These are phyloP conservation scores for Mortierella alpina DNA, from an alignment of 192 early-diverging fungal genomes.

Conservation along the genomic window DNA sequence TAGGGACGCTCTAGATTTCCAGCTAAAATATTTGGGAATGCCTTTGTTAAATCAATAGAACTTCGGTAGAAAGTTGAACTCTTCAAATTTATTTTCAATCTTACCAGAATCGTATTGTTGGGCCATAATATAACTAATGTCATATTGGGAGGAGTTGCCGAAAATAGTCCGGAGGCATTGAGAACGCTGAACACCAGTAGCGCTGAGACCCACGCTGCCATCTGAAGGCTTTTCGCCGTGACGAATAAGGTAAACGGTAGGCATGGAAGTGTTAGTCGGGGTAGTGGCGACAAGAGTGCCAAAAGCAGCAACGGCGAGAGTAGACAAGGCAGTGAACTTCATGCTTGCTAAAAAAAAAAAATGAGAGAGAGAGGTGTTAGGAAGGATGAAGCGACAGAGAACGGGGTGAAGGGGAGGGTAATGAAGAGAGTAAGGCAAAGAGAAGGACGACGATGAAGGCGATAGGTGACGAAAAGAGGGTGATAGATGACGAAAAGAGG, in stretches of 20 bases:
- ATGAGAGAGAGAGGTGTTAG: neutral
- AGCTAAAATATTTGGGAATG: no score
- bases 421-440: no score
- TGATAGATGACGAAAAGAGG: no score
- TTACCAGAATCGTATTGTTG: constrained; percentile 30
- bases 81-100: no score
- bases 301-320: constrained; percentile 15
- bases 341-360: no score
- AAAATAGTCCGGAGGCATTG: constrained; percentile 23
- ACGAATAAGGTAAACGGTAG: constrained; percentile 31
- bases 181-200: constrained; percentile 23
- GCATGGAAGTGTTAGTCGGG: constrained; percentile 22
- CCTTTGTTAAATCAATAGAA: constrained; percentile 5
- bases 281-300: constrained; percentile 14
- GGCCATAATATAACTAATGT: constrained; percentile 34
- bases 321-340: constrained; percentile 18
- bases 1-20: constrained; percentile 16
- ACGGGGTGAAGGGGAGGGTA: no score
- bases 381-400: constrained; percentile 18
- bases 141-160: constrained; percentile 17
- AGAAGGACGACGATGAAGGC: no score
- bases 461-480: no score
- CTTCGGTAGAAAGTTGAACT: constrained; percentile 19
- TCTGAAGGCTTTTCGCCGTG: constrained; percentile 32
- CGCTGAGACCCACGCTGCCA: constrained; percentile 23